A percentile compares a stretch with the other conserved stretches of the same genome.
Conservation (phyloP, 306 rosid genomes). For the Prunus salicina region DNA sequence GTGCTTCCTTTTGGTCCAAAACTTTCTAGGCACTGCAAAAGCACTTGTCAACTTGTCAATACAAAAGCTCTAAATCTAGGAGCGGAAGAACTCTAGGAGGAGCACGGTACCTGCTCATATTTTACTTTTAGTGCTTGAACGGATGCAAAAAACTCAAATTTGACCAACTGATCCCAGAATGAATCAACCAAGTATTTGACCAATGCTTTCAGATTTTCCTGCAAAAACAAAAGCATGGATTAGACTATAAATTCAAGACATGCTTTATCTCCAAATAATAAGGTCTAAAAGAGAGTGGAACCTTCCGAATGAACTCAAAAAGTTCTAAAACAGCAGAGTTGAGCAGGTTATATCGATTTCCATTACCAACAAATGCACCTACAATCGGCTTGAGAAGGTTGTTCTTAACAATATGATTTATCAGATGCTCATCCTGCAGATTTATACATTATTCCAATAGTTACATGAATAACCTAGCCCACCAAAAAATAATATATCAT, state of each 20-base stretch:
- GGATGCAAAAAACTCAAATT: conserved; percentile 62
- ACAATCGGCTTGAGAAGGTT: conserved; percentile 83
- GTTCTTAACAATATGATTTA: conserved; percentile 64
- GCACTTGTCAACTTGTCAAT: conserved; percentile 9
- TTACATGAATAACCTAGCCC: not conserved
- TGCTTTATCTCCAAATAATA: conserved; percentile 16
- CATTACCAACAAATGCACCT: conserved; percentile 77
- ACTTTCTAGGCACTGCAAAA: conserved; percentile 70
- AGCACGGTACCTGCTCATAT: conserved; percentile 79
- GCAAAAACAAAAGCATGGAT: conserved; percentile 28
- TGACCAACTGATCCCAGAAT: conserved; percentile 78
- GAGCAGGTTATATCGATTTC: conserved; percentile 92
- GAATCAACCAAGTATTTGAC: conserved; percentile 69
- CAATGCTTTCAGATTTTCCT: conserved; percentile 77
- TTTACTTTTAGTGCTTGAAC: conserved; percentile 69
- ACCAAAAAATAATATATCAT: not conserved
- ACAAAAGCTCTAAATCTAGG: conserved; percentile 16
- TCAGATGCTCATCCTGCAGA: conserved; percentile 90
- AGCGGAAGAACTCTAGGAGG: conserved; percentile 7
- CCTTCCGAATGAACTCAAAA: conserved; percentile 83
- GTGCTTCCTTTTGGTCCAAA: conserved; percentile 54
- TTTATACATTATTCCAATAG: conserved; percentile 22
- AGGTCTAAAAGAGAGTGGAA: conserved; percentile 28
- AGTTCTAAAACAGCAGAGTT: conserved; percentile 89
- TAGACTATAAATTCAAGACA: conserved; percentile 1